Evolutionary conservation across 2,329 filamentous ascomycete genomes (phyloP), one percentile per base, ranked within the genome.

Genomic region (Chaetomium olivaceum): DNA sequence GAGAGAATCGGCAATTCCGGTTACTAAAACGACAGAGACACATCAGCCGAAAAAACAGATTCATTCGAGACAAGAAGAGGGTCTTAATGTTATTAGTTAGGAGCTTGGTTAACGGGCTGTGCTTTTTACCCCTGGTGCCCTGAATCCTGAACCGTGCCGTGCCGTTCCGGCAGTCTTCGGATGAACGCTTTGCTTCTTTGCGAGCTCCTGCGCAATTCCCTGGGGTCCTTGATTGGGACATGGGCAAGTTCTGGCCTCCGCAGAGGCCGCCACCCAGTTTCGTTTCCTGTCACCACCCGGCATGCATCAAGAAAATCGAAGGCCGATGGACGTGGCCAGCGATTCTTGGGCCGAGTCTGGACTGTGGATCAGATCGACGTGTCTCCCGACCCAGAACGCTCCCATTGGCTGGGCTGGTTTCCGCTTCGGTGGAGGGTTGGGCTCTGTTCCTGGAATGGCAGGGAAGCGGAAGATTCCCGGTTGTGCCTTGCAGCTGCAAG

Each of bases 401-500:
- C 21, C 55, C 48, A 68, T 70, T 70, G 68, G 68, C 58, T 66
- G 64, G 31, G 62, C 19, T 65, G 64, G 54, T 61, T 67, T 70
- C 64, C 64, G 60, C 61, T 62, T 68, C 62, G 48, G 64, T 64
- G 50, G 64, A 51, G 61, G 46, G 68, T 68, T 68, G 66, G 64
- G 21, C 63, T 62, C 60, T 63, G 64, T 63, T 52, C 62, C 58
- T 60, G 64, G 25, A 59, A 52, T 63, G 67, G 55, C 62, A 66
- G 64, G 63, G 58, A 50, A 50, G 33, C 50, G 56, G 52, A 39
- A 46, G 55, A 43, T 64, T 64, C 58, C 60, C 59, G 59, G 61
- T 43, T 25, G 65, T 69, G 58, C 69, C 69, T 69, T 70, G 69
- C 69, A 70, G 65, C 33, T 70, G 69, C 67, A 70, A 68, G 69